A percentile compares a stretch with the other conserved stretches of the same genome.
These are phyloP conservation scores for Lepidium africanum DNA, from an alignment of 345 rosid species.

Conservation along the genomic window DNA sequence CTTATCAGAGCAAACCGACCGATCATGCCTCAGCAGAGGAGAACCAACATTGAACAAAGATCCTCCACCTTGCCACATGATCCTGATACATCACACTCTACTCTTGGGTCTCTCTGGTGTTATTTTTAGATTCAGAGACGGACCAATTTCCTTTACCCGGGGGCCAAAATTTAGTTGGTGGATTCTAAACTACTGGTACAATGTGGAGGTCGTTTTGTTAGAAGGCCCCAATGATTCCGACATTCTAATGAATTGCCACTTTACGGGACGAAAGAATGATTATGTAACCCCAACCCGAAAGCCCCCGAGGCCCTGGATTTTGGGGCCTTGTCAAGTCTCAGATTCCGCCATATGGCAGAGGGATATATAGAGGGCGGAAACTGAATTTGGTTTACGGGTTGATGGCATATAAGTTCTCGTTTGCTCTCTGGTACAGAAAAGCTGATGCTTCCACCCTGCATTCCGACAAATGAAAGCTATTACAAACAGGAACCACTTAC, in stretches of 20 bases:
- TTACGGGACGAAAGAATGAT: constrained; percentile 12
- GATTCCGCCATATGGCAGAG: background rate
- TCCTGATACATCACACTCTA: background rate
- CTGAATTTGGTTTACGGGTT: constrained; percentile 44
- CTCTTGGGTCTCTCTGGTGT: background rate
- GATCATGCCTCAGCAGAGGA: constrained; percentile 6
- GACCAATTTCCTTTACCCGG: background rate
- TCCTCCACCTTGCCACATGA: background rate
- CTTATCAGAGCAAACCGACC: background rate
- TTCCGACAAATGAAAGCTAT: constrained; percentile 3
- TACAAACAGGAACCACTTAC: background rate
- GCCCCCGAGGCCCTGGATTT: background rate
- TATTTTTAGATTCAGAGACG: background rate
- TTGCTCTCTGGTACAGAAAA: constrained; percentile 91
- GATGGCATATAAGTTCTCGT: constrained; percentile 74
- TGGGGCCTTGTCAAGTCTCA: constrained; percentile 10
- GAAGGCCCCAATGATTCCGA: background rate
- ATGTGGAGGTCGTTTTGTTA: background rate
- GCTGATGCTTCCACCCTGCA: constrained; percentile 99
- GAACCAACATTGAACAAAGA: background rate
- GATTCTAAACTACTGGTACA: background rate
- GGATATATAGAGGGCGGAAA: background rate
- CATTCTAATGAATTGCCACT: background rate
- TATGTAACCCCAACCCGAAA: constrained; percentile 1
- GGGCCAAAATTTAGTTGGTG: background rate